Conservation (phyloP, 2,329 filamentous ascomycete genomes). For the Aspergillus sp. region DNA sequence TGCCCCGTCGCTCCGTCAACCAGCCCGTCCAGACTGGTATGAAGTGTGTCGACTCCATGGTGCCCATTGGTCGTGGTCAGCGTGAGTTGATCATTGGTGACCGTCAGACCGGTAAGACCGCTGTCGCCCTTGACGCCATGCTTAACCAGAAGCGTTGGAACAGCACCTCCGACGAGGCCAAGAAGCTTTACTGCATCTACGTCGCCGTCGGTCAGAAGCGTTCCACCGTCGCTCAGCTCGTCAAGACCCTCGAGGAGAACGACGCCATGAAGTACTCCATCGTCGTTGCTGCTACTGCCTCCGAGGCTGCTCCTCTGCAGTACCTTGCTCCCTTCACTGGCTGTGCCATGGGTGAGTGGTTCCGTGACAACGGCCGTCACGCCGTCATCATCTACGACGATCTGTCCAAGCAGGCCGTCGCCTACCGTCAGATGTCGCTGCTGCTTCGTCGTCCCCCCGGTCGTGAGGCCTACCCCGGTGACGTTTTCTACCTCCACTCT, state of each 20-base stretch:
- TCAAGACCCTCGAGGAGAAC: conserved; percentile 99
- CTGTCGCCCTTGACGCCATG: conserved; percentile 95
- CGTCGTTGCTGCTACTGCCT: conserved; percentile 92
- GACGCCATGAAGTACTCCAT: conserved; percentile 98
- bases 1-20: conserved; percentile 95
- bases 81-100: conserved; percentile 99
- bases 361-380: conserved; percentile 84
- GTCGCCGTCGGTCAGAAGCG: conserved; percentile 99
- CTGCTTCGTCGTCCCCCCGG: conserved; percentile 95
- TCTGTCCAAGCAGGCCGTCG: conserved; percentile 95
- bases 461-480: conserved; percentile 99
- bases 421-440: conserved; percentile 98
- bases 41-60: conserved; percentile 99
- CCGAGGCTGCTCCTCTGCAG: conserved; percentile 92
- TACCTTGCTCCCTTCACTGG: conserved; percentile 94
- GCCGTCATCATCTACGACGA: conserved; percentile 91
- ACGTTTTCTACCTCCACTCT: conserved; percentile 99
- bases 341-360: conserved; percentile 65
- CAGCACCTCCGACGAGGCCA: conserved; percentile 76
- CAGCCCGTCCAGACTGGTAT: conserved; percentile 99
- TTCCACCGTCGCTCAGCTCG: conserved; percentile 97
- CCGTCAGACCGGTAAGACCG: conserved; percentile 99
- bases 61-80: conserved; percentile 99
- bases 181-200: conserved; percentile 99
- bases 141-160: conserved; percentile 99